Base-by-base conservation (phyloP, 345 rosid species). In the Gossypium bickii region DNA sequence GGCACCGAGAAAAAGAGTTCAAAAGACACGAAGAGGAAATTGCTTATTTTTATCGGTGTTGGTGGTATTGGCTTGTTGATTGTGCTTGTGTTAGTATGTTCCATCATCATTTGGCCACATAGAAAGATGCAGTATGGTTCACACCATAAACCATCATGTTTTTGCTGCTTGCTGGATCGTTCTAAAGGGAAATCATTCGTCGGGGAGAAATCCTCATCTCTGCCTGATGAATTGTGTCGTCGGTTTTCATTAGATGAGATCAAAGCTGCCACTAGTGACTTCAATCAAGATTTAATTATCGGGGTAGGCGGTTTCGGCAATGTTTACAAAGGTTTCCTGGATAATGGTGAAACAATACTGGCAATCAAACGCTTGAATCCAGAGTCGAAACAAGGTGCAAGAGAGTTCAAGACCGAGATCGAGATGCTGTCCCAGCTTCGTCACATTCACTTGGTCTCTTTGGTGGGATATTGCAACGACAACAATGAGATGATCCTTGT, bases 91-190 rank as follows among this genome's bases (percentile, higher is more conserved):
- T 18, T 81, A 27, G 72, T 80, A 68, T 56, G 49, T 55, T 80
- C 73, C 63, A 64, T 82, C 59, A 43, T 78, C 24, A 52, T 75
- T 55, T 73, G 71, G 67, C 84, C 56, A 82, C 78, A 71, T 70
- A 73, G 78, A 78, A 81, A 73, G 72, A 80, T 24, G 49, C 68
- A 53, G 27, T 71, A 85, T 2, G 80, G 65, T 45, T 78, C 84
- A 2, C 60, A 68, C 12, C 65, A 58, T 1, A 80, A 79, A 44
- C 38, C 6, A 22, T 20, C 55, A 1, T 22, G 29, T 12, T 67
- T 45, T 47, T 67, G 70, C 74, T 63, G 82, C 81, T 55, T 41
- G 60, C 2, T 16, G 17, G 59, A 47, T 13, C 22, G 59, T 41
- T 9, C 16, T 13, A 68, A 49, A 24, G 43, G 57, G 27, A 25